These are phyloP conservation scores for Myriosclerotinia duriaeana DNA, from an alignment of 2,329 filamentous ascomycete genomes.

Conservation along the genomic window DNA sequence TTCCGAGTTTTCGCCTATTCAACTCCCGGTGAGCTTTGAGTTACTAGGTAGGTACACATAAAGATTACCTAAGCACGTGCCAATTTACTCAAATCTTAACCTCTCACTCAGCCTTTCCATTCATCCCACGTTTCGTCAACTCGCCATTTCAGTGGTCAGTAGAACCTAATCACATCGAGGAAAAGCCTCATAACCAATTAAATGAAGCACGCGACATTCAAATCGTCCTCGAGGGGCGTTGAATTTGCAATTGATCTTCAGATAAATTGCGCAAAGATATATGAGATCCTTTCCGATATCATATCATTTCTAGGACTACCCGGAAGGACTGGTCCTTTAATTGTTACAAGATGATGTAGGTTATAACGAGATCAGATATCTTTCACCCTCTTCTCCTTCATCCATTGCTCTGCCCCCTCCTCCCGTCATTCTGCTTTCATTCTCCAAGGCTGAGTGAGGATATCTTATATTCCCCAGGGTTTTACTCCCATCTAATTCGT, in stretches of 20 bases:
- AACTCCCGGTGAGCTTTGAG: conserved; percentile 3
- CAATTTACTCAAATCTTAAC: background rate
- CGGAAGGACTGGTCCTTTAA: background rate
- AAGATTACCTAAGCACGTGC: conserved; percentile 9
- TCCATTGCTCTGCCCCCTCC: background rate
- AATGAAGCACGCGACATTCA: conserved; percentile 26
- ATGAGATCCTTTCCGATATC: background rate
- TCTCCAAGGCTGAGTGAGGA: background rate
- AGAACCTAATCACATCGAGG: background rate
- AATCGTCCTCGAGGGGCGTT: conserved; percentile 8
- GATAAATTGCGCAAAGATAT: conserved; percentile 8
- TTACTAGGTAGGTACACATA: background rate
- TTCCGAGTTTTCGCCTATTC: background rate
- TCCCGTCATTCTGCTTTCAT: background rate
- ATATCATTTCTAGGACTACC: background rate
- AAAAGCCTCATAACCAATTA: conserved; percentile 21
- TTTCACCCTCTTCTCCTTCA: background rate
- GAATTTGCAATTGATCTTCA: background rate
- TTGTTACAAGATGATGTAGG: background rate
- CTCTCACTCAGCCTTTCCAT: background rate
- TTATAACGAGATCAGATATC: background rate
- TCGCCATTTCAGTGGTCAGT: conserved; percentile 6
- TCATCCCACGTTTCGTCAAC: conserved; percentile 14
- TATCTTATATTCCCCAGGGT: background rate
- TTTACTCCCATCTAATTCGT: background rate